Evolutionary conservation across 148 eudicot genomes (phyloP).

Genomic region (Polygonum maritimum): DNA sequence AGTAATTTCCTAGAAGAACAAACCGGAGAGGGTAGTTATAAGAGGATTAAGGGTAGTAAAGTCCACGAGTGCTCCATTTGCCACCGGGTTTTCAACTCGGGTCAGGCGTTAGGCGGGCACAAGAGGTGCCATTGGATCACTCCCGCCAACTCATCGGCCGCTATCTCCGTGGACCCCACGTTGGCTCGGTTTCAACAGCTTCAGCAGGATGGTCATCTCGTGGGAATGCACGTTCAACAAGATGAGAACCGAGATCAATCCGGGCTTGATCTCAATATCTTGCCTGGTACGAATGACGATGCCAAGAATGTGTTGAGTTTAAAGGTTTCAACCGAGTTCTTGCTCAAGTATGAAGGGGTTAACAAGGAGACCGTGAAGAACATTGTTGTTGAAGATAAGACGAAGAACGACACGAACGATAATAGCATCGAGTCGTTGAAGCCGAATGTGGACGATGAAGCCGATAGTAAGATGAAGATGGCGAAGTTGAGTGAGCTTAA

Average conservation of each 20-base stretch:
- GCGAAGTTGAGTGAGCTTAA: conserved; percentile 61
- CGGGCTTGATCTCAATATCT: conserved; percentile 41
- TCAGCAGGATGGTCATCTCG: conserved; percentile 23
- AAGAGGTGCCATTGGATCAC: conserved; percentile 96
- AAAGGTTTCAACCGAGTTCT: conserved; percentile 53
- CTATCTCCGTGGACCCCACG: conserved; percentile 27
- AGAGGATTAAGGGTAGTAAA: conserved; percentile 49
- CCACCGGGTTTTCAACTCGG: conserved; percentile 60
- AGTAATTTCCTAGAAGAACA: neutral
- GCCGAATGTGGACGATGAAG: conserved; percentile 49
- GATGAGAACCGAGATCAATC: neutral
- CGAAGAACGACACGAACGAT: conserved; percentile 9
- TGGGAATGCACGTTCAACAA: conserved; percentile 25
- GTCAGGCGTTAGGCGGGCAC: conserved; percentile 92
- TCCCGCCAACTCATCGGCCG: conserved; percentile 28
- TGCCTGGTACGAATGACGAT: conserved; percentile 35
- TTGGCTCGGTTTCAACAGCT: conserved; percentile 37
- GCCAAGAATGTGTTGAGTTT: conserved; percentile 45
- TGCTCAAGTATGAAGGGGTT: conserved; percentile 16
- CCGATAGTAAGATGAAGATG: conserved; percentile 58
- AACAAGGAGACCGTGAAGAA: conserved; percentile 3
- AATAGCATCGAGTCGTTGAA: conserved; percentile 15
- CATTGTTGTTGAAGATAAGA: neutral
- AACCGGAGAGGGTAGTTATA: conserved; percentile 13
- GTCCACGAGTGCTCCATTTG: conserved; percentile 86